These are phyloP conservation scores for Aspergillus ochraceus DNA, from an alignment of 2,329 filamentous ascomycete genomes.

Conservation along the genomic window DNA sequence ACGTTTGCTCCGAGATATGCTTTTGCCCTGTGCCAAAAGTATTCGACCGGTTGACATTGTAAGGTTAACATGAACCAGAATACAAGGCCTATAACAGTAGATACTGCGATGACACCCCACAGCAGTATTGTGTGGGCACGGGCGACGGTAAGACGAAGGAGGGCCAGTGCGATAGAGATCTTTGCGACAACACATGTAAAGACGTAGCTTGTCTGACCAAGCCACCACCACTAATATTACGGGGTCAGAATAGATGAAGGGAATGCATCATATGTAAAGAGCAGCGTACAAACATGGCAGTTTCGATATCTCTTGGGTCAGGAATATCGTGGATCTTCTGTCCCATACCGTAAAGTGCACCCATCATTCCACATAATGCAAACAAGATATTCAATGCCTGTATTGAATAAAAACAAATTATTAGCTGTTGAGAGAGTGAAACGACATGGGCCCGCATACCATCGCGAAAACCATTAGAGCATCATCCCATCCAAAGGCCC, in stretches of 20 bases:
- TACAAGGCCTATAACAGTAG: conserved; percentile 46
- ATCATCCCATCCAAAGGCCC: conserved; percentile 42
- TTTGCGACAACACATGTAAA: conserved; percentile 51
- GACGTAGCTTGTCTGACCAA: conserved; percentile 58
- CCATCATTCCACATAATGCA: conserved; percentile 35
- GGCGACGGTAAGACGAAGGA: conserved; percentile 53
- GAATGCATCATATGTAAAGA: background rate
- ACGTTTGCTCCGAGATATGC: background rate
- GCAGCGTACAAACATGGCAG: conserved; percentile 34
- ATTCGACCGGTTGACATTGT: conserved; percentile 54
- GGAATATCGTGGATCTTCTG: conserved; percentile 22
- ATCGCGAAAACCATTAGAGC: conserved; percentile 37
- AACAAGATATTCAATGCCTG: conserved; percentile 37
- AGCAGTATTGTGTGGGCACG: conserved; percentile 49
- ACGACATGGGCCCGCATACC: conserved; percentile 24
- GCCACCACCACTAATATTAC: conserved; percentile 49
- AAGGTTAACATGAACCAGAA: conserved; percentile 55
- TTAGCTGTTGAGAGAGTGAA: background rate
- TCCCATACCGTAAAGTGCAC: conserved; percentile 34
- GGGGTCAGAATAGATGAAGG: background rate
- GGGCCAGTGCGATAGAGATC: conserved; percentile 55
- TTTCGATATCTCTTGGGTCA: conserved; percentile 24
- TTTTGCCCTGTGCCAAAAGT: conserved; percentile 49
- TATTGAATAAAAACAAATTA: background rate
- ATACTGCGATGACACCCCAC: conserved; percentile 47